Evolutionary conservation across 768 basidiomycete genomes (phyloP).

Genomic region (Plicaturopsis crispa): DNA sequence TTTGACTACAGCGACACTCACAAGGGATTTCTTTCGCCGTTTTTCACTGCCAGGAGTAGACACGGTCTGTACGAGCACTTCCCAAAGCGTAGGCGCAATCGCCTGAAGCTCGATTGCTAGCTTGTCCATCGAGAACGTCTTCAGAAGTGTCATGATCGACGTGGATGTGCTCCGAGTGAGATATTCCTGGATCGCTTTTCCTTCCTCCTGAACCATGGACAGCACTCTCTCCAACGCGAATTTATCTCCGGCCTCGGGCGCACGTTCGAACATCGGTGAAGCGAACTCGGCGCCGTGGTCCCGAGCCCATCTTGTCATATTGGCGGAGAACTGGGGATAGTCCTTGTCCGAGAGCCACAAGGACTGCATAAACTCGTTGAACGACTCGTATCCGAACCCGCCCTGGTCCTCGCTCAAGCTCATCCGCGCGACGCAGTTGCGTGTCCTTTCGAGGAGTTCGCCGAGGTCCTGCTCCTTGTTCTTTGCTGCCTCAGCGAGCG

Average conservation of each 20-base stretch:
- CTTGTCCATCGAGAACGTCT: conserved; percentile 5
- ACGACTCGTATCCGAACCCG: too few species aligned
- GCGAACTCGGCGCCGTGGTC: not conserved
- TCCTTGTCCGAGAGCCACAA: too few species aligned
- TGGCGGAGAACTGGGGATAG: too few species aligned
- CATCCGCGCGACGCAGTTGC: too few species aligned
- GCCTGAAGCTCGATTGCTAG: not conserved
- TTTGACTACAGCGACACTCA: conserved; percentile 1
- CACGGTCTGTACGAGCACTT: conserved; percentile 1
- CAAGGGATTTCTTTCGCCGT: not conserved
- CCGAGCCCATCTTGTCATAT: too few species aligned
- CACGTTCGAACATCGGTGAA: not conserved
- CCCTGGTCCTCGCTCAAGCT: too few species aligned
- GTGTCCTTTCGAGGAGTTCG: too few species aligned
- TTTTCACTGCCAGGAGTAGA: not conserved
- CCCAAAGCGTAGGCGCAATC: conserved; percentile 5
- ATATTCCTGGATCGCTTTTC: conserved; percentile 3
- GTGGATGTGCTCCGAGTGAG: conserved; percentile 1
- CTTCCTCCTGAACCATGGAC: not conserved
- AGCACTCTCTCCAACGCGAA: conserved; percentile 2
- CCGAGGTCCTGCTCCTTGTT: too few species aligned
- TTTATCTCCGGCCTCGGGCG: conserved; percentile 1
- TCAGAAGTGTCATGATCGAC: not conserved
- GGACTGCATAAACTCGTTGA: too few species aligned
- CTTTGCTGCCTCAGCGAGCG: too few species aligned